A percentile compares a stretch with the other conserved stretches of the same genome.
These are phyloP conservation scores for Phellinidium pouzarii DNA, from an alignment of 1,284 basidiomycete genomes.

Conservation along the genomic window DNA sequence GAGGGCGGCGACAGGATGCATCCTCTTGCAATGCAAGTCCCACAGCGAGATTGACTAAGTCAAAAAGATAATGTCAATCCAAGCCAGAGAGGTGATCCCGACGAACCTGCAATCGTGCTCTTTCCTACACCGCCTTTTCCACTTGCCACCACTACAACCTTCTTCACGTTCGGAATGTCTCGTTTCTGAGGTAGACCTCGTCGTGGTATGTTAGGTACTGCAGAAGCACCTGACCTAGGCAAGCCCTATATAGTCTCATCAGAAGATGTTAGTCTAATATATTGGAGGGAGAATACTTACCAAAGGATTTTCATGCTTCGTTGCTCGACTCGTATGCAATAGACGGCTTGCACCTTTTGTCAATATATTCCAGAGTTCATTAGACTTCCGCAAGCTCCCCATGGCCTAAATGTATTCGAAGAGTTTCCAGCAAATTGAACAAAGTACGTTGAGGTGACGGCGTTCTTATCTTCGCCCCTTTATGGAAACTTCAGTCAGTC, in stretches of 20 bases:
- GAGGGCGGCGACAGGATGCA: constrained; percentile 34
- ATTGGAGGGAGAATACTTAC: background rate
- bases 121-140: constrained; percentile 98
- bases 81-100: background rate
- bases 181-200: constrained; percentile 50
- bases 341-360: background rate
- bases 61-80: background rate
- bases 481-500: background rate
- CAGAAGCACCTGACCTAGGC: constrained; percentile 34
- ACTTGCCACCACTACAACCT: constrained; percentile 82
- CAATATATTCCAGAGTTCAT: background rate
- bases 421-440: background rate
- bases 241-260: constrained; percentile 37
- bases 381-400: background rate
- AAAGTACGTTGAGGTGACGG: background rate
- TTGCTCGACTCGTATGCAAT: background rate
- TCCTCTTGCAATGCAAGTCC: constrained; percentile 49
- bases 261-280: background rate
- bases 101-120: constrained; percentile 83
- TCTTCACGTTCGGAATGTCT: constrained; percentile 58
- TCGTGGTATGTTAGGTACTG: constrained; percentile 56
- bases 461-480: too few species aligned
- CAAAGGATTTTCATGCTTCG: background rate
- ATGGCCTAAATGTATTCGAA: background rate
- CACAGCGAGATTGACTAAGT: constrained; percentile 76